Evolutionary conservation across 208 protist genomes (phyloP), one percentile per base, ranked within the genome.

Genomic region (Wallacemonas sp.): DNA sequence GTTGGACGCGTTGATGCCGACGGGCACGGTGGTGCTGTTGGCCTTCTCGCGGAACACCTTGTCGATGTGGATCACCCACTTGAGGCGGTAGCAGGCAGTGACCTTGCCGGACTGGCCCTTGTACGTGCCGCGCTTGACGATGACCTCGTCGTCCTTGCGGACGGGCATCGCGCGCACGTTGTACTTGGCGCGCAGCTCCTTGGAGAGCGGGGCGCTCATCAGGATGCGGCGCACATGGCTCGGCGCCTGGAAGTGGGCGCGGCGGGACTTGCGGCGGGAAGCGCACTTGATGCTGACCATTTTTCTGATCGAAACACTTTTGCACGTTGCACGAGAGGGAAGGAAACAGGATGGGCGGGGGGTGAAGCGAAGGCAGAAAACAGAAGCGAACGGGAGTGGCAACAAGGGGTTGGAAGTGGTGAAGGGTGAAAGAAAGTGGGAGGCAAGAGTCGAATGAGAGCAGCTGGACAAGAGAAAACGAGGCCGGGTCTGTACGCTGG

Each of bases 11-110:
- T 99, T 74, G 83, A 99, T 93, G 75, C 96, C 96, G 60, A 99
- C 88, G 49, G 87, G 65, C 39, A 96, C 93, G 56, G 92, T 95
- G 61, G 81, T 83, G 73, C 97, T 96, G 84, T 97, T 97, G 54
- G 85, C 85, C 93, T 99, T 99, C 78, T 99, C 97, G 39, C 92
- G 85, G 72, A 88, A 93, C 56, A 99, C 78, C 74, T 99, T 97
- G 68, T 99, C 98, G 74, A 99, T 92, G 93, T 99, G 95, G 81
- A 99, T 98, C 44, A 98, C 93, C 88, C 95, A 99, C 88, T 99
- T 99, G 71, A 98, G 94, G 73, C 99, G 97, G 97, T 99, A 99
- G 79, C 97, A 97, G 41, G 78, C 78, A 38, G 94, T 95, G 62
- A 99, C 96, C 87, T 99, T 99, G 52, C 98, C 99, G 64, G 95